Evolutionary conservation across 2,329 filamentous ascomycete genomes (phyloP), one percentile per base, ranked within the genome.

Genomic region (Verticillium dahliae): DNA sequence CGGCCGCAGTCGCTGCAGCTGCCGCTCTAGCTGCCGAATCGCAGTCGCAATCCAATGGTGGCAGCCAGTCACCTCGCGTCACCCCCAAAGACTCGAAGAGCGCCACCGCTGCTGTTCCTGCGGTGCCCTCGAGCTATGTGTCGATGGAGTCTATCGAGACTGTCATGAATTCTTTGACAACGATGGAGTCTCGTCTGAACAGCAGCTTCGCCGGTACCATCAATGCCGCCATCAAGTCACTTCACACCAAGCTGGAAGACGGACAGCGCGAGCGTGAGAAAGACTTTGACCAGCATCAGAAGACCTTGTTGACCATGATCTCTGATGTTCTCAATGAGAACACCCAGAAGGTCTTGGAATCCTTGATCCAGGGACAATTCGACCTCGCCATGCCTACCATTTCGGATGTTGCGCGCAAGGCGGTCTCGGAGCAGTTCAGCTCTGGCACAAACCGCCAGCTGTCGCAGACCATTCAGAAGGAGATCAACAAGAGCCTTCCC

Each of bases 331-430:
- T 89, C 57, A 86, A 84, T 65, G 80, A 83, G 63, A 87, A 87
- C 70, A 86, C 85, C 22, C 82, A 88, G 73, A 88, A 90, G 69
- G 90, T 91, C 27, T 82, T 97, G 41, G 82, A 87, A 63, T 87
- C 86, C 63, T 90, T 96, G 67, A 88, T 97, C 58, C 85, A 86
- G 56, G 83, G 87, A 57, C 90, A 90, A 72, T 91, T 97, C 66
- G 85, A 91, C 64, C 82, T 87, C 61, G 82, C 87, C 14, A 80
- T 97, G 59, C 94, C 95, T 11, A 81, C 87, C 37, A 79, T 98
- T 61, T 84, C 87, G 50, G 83, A 87, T 59, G 81, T 88, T 52
- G 86, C 90, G 14, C 81, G 85, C 55, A 84, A 86, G 64, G 83
- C 88, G 4, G 81, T 97, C 34, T 84, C 89, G 60, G 88, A 90